These are phyloP conservation scores for Sedum album DNA, from an alignment of 164 flowering plant species.

Conservation along the genomic window DNA sequence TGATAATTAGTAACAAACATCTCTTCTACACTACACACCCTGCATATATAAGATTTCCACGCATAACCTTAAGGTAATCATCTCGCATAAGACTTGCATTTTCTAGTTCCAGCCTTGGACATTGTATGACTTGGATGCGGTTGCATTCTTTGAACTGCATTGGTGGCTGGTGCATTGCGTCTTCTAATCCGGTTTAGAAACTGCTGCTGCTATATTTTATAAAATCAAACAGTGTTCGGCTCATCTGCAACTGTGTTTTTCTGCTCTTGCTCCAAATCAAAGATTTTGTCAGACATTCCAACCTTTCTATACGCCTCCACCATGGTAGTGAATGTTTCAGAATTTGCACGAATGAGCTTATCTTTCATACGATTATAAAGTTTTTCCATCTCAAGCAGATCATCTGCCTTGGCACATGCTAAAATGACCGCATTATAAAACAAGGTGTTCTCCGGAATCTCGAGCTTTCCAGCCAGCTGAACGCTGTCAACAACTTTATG, in stretches of 20 bases:
- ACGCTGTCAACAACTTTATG: slow-evolving; percentile 73
- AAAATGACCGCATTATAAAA: slow-evolving; percentile 73
- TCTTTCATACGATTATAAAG: slow-evolving; percentile 76
- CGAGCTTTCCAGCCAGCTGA: slow-evolving; percentile 72
- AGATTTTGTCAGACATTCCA: slow-evolving; percentile 78
- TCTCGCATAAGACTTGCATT: no score
- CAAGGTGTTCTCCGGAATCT: slow-evolving; percentile 66
- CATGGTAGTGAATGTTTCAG: slow-evolving; percentile 57
- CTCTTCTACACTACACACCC: no score
- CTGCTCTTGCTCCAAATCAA: slow-evolving; percentile 67
- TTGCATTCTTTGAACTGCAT: no score
- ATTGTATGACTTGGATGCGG: no score
- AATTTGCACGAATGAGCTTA: slow-evolving; percentile 43
- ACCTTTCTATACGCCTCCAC: slow-evolving; percentile 67
- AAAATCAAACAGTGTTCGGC: slow-evolving; percentile 17
- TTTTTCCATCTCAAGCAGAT: slow-evolving; percentile 92
- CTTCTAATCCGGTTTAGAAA: no score
- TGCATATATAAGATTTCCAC: no score
- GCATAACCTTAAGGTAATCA: no score
- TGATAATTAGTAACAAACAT: no score
- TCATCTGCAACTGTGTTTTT: slow-evolving; percentile 15
- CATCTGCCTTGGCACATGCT: slow-evolving; percentile 89
- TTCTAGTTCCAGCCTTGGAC: no score
- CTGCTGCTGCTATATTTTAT: no score
- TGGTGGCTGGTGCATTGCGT: no score